These are phyloP conservation scores for Xylaria sp. DNA, from an alignment of 2,329 filamentous ascomycete species.

Conservation along the genomic window DNA sequence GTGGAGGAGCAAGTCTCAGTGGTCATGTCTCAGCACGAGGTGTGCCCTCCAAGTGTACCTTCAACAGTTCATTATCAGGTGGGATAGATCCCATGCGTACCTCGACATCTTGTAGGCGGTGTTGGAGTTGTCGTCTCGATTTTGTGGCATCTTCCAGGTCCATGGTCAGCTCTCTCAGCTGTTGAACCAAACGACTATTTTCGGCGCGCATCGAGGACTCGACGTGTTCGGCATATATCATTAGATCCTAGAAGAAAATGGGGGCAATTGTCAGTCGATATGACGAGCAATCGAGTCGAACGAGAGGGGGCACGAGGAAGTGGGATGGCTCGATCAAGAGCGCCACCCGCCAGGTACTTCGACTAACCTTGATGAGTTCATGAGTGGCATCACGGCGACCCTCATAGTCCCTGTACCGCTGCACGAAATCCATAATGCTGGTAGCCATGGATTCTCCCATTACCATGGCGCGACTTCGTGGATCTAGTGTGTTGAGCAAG, in stretches of 20 bases:
- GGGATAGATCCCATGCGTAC: slow-evolving; percentile 49
- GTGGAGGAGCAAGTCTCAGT: slow-evolving; percentile 38
- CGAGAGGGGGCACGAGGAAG: slow-evolving; percentile 15
- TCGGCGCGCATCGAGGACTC: slow-evolving; percentile 58
- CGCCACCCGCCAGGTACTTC: slow-evolving; percentile 4
- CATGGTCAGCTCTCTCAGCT: slow-evolving; percentile 57
- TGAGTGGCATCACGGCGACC: slow-evolving; percentile 54
- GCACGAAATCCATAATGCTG: slow-evolving; percentile 58
- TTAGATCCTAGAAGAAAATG: slow-evolving; percentile 54
- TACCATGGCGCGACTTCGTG: slow-evolving; percentile 20
- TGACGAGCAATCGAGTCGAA: slow-evolving; percentile 17
- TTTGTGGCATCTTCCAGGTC: slow-evolving; percentile 62
- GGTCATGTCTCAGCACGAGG: slow-evolving; percentile 19
- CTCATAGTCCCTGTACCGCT: slow-evolving; percentile 58
- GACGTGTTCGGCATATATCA: slow-evolving; percentile 57
- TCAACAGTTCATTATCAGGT: slow-evolving; percentile 56
- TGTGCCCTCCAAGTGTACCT: slow-evolving; percentile 51
- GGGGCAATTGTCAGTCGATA: slow-evolving; percentile 18
- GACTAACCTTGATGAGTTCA: slow-evolving; percentile 59
- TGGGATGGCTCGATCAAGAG: slow-evolving; percentile 12
- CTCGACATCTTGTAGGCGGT: slow-evolving; percentile 55
- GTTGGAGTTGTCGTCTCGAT: slow-evolving; percentile 61
- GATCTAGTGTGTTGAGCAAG: slow-evolving; percentile 1
- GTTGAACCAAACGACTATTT: slow-evolving; percentile 54
- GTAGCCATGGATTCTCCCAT: slow-evolving; percentile 44